phyloP scores from a whole-genome alignment of 768 basidiomycete species.

The Mrakia hoshinonis region DNA sequence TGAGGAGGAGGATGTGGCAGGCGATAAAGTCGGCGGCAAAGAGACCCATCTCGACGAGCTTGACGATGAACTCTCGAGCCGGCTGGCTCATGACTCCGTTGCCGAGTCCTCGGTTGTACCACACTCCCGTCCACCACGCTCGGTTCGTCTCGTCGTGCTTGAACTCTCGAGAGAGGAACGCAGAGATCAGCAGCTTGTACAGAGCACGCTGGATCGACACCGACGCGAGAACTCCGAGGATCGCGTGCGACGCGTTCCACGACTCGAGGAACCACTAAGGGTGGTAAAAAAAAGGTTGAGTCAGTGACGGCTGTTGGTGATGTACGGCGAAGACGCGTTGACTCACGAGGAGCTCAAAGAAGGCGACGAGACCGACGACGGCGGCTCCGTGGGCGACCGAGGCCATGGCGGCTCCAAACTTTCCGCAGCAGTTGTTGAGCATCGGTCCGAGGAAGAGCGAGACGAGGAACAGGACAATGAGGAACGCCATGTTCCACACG shows the following conservation, averaged over 20 bases:
- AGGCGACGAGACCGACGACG: conserved; percentile 67
- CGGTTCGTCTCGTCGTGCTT: conserved; percentile 98
- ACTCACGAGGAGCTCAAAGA: conserved; percentile 91
- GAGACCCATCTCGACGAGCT: conserved; percentile 88
- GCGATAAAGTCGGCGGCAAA: conserved; percentile 73
- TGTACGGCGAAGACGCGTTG: background rate
- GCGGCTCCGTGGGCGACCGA: conserved; percentile 76
- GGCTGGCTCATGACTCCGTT: conserved; percentile 92
- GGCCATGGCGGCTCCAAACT: conserved; percentile 87
- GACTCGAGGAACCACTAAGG: conserved; percentile 82
- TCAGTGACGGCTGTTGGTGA: background rate
- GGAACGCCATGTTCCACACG: conserved; percentile 84
- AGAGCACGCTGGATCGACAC: conserved; percentile 80
- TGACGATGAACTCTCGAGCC: conserved; percentile 92
- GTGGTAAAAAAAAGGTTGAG: background rate
- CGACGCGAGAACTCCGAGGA: conserved; percentile 83
- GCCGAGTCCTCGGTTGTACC: conserved; percentile 93
- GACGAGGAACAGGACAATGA: conserved; percentile 77
- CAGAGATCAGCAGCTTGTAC: conserved; percentile 86
- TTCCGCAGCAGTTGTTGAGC: conserved; percentile 57
- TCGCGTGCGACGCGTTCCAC: conserved; percentile 85
- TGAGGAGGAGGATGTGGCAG: conserved; percentile 61
- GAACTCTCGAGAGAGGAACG: conserved; percentile 93
- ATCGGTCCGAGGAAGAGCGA: conserved; percentile 90
- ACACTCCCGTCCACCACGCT: conserved; percentile 92